phyloP scores from a whole-genome alignment of 306 rosid genomes.

The Canavalia ensiformis region DNA sequence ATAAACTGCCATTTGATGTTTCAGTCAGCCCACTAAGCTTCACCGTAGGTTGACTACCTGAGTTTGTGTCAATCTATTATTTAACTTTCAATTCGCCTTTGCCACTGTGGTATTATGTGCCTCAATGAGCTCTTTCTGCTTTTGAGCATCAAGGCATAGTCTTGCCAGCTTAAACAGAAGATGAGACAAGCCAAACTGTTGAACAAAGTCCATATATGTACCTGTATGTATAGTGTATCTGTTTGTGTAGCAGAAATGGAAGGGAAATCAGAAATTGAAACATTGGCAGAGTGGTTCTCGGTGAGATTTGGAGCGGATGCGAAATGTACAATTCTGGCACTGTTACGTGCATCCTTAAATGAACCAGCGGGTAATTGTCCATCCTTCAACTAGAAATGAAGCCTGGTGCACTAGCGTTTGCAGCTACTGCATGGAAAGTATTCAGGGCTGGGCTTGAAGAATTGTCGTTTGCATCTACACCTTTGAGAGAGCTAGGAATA shows the following conservation, averaged over 20 bases:
- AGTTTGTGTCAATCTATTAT: conserved; percentile 51
- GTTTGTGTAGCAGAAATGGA: conserved; percentile 78
- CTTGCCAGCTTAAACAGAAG: conserved; percentile 87
- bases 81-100: conserved; percentile 68
- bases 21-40: conserved; percentile 57
- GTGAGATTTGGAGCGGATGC: conserved; percentile 83
- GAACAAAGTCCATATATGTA: conserved; percentile 75
- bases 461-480: no score
- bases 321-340: conserved; percentile 72
- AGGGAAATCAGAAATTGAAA: conserved; percentile 79
- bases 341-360: conserved; percentile 57
- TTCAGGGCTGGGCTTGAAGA: no score
- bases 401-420: no score
- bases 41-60: conserved; percentile 50
- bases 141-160: conserved; percentile 78
- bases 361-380: conserved; percentile 61
- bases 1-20: conserved; percentile 54
- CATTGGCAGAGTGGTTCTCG: conserved; percentile 57
- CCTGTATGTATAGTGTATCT: conserved; percentile 65
- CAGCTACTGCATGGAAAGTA: no score
- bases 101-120: conserved; percentile 62
- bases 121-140: conserved; percentile 84
- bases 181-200: conserved; percentile 85
- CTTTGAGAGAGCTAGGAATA: no score
- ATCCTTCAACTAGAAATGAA: neutral